These are phyloP conservation scores for Acorus gramineus DNA, from an alignment of 106 monocot genomes.

Conservation along the genomic window DNA sequence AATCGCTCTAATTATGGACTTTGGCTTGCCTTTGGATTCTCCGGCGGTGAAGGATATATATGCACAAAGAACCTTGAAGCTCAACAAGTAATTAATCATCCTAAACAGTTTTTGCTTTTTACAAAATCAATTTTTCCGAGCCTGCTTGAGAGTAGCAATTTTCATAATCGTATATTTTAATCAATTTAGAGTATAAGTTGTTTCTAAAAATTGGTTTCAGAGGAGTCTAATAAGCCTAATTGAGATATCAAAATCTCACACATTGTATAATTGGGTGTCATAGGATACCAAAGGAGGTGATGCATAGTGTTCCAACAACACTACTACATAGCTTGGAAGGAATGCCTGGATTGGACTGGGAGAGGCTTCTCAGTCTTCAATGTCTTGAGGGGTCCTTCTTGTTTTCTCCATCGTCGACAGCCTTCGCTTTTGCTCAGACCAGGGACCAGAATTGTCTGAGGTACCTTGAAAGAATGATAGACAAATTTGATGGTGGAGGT, in stretches of 20 bases:
- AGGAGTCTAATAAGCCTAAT: too few species aligned
- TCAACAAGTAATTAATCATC: slow-evolving; percentile 35
- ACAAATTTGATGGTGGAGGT: slow-evolving; percentile 86
- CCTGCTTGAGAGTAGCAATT: too few species aligned
- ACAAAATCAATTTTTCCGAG: too few species aligned
- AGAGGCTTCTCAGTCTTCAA: slow-evolving; percentile 52
- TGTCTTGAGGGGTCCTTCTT: slow-evolving; percentile 73
- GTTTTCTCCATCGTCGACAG: slow-evolving; percentile 87
- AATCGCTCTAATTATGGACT: slow-evolving; percentile 41
- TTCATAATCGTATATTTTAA: too few species aligned
- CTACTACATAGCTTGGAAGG: slow-evolving; percentile 94
- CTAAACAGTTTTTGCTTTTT: neutral
- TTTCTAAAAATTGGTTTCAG: too few species aligned
- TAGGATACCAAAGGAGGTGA: slow-evolving; percentile 78
- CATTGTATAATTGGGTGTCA: too few species aligned
- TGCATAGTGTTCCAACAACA: slow-evolving; percentile 85
- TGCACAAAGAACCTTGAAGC: slow-evolving; percentile 54
- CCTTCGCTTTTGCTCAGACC: slow-evolving; percentile 66
- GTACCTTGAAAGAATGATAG: slow-evolving; percentile 42
- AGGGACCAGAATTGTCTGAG: slow-evolving; percentile 45
- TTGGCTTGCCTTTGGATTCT: slow-evolving; percentile 53
- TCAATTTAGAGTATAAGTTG: too few species aligned
- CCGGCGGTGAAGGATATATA: slow-evolving; percentile 46
- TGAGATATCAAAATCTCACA: too few species aligned
- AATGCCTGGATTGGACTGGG: slow-evolving; percentile 70